Evolutionary conservation across 1,139 yeast genomes (phyloP).

Genomic region (Citeromyces hawaiiensis): DNA sequence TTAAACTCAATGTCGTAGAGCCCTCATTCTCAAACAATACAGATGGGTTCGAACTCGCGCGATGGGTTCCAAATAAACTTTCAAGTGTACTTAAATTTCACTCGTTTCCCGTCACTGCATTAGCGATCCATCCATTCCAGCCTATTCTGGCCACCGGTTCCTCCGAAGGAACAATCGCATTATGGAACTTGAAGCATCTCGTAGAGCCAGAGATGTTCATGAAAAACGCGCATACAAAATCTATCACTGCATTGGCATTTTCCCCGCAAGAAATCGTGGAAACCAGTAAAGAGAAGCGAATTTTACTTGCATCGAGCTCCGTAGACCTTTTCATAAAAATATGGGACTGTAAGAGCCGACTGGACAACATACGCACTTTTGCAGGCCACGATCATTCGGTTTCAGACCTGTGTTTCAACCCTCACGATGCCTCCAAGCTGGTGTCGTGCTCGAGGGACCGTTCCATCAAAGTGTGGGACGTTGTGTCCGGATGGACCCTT

Average conservation of each 20-base stretch:
- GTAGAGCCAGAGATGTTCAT: slow-evolving; percentile 58
- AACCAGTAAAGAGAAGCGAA: slow-evolving; percentile 4
- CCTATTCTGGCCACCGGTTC: slow-evolving; percentile 59
- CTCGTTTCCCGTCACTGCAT: slow-evolving; percentile 27
- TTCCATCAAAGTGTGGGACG: slow-evolving; percentile 67
- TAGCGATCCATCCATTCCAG: slow-evolving; percentile 61
- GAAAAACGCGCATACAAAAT: slow-evolving; percentile 61
- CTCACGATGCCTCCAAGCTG: slow-evolving; percentile 25
- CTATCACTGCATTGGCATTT: slow-evolving; percentile 51
- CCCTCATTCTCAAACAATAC: slow-evolving; percentile 4
- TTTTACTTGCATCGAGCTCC: slow-evolving; percentile 49
- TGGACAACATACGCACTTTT: slow-evolving; percentile 48
- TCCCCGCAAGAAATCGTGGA: slow-evolving; percentile 22
- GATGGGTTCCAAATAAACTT: background rate
- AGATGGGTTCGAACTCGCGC: background rate
- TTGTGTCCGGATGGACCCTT: slow-evolving; percentile 52
- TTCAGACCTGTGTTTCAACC: slow-evolving; percentile 46
- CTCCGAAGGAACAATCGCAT: slow-evolving; percentile 58
- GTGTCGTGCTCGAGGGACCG: slow-evolving; percentile 73
- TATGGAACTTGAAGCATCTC: slow-evolving; percentile 61
- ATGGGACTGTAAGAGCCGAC: slow-evolving; percentile 45
- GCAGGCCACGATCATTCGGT: slow-evolving; percentile 90
- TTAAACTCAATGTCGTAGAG: slow-evolving; percentile 10
- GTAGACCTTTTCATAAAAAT: slow-evolving; percentile 63
- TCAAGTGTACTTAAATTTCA: slow-evolving; percentile 1